These are phyloP conservation scores for Beauveria caledonica DNA, from an alignment of 2,329 filamentous ascomycete genomes.

Conservation along the genomic window DNA sequence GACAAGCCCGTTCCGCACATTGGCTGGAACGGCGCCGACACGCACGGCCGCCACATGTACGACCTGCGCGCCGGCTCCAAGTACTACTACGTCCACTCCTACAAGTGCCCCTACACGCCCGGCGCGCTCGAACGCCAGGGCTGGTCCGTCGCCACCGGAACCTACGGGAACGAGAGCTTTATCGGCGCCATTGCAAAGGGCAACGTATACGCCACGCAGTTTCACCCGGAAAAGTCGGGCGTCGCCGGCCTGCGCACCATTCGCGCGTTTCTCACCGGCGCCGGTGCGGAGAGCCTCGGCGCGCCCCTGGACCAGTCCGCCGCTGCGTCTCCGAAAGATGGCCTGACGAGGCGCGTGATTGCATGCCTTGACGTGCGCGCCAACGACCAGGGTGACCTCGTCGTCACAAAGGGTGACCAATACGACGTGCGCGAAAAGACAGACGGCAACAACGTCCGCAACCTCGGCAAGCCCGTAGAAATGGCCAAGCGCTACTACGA, in stretches of 20 bases:
- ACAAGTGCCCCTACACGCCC: conserved; percentile 67
- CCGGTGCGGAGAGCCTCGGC: conserved; percentile 44
- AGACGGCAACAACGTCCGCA: conserved; percentile 60
- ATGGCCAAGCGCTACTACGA: conserved; percentile 92
- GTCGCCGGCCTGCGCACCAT: conserved; percentile 77
- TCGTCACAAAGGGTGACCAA: conserved; percentile 97
- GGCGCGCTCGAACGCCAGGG: conserved; percentile 71
- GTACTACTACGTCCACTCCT: conserved; percentile 98
- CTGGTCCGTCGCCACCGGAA: conserved; percentile 86
- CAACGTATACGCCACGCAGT: conserved; percentile 87
- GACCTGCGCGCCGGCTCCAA: conserved; percentile 74
- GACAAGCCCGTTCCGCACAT: conserved; percentile 96
- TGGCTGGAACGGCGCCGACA: conserved; percentile 90
- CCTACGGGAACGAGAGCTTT: conserved; percentile 83
- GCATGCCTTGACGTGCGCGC: conserved; percentile 92
- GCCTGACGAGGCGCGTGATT: conserved; percentile 86
- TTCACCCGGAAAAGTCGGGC: conserved; percentile 96
- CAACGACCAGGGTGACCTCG: conserved; percentile 89
- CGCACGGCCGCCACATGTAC: conserved; percentile 54
- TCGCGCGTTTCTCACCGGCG: conserved; percentile 76
- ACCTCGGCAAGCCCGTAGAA: conserved; percentile 93
- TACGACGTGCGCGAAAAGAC: conserved; percentile 94
- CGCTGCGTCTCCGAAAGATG: conserved; percentile 37
- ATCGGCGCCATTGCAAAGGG: conserved; percentile 80
- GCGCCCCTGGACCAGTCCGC: conserved; percentile 8